Base-by-base conservation (phyloP, 345 rosid genomes). In the Kernera saxatilis region DNA sequence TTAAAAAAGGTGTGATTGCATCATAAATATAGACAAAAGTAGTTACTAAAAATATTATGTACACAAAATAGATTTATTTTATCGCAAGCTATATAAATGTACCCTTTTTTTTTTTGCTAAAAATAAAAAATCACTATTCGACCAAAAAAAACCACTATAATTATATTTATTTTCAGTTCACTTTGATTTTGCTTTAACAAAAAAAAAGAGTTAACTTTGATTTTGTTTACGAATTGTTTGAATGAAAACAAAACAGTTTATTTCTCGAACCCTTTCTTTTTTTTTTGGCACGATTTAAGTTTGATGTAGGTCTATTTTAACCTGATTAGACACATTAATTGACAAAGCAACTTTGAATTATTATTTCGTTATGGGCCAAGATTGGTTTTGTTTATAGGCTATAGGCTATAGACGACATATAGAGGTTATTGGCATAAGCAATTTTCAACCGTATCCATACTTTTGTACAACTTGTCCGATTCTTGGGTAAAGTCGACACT, bases 341-440 rank as follows among this genome's bases (percentile, higher is more conserved):
- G 6, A 63, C 62, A 30, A 35, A 15, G 48, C 76, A 63, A 17
- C 21, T 11, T 41, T 53, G 39, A 72, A 72, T 44, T 33, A 44
- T 23, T 63, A 29, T 21, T 41, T 44, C 9, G 9, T 45, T 33
- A 53, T 72, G 27, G 39, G 40, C 23, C 64, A 63, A 33, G 39
- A 2, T 53, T 63, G 8, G 21, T 63, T 72, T 48, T 33, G 19
- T 51, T 50, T 39, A 21, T 27, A 25, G 8, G 30, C 29, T 70
- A 59, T 56, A 67, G 1, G 10, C 21, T 17, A 43, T 27, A 32
- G 59, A 30, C 54, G 57, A 44, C 39, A 70, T 40, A 30, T 27
- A 17, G 53, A 36, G 29, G 32, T 22, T n/a, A 60, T 39, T 37
- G 65, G 69, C 26, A 50, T 39, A 21, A 1, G 27, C 35, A 51